phyloP scores from a whole-genome alignment of 2,329 filamentous ascomycete species.

The Fusarium hainanense region DNA sequence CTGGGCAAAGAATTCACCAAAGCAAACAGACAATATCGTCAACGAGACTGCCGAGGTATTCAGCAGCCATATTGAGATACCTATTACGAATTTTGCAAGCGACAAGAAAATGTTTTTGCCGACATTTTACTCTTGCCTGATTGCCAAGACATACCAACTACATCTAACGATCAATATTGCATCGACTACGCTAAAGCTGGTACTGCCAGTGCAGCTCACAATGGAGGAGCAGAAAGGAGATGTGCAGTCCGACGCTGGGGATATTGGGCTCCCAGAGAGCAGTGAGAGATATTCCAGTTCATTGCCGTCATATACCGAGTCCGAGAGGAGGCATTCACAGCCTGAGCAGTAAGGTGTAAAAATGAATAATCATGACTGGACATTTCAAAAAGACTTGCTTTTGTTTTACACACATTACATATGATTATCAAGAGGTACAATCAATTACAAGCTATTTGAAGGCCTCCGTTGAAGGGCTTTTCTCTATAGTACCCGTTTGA shows the following conservation, averaged over 20 bases:
- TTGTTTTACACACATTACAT: too few species aligned
- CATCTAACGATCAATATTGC: neutral
- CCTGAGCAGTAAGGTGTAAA: neutral
- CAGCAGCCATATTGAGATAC: constrained; percentile 7
- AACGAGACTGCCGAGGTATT: neutral
- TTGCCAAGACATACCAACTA: constrained; percentile 19
- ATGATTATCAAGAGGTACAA: too few species aligned
- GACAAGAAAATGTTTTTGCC: constrained; percentile 19
- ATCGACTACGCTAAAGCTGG: neutral
- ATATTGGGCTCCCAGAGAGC: neutral
- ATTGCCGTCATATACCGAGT: constrained; percentile 15
- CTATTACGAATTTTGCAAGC: neutral
- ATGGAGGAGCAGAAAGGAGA: neutral
- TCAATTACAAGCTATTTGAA: too few species aligned
- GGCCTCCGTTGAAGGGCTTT: fast-evolving
- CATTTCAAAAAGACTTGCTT: too few species aligned
- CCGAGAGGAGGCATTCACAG: constrained; percentile 11
- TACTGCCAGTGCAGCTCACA: constrained; percentile 7
- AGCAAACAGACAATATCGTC: neutral
- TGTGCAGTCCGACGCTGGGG: neutral
- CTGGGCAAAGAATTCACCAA: neutral
- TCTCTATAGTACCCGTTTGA: too few species aligned
- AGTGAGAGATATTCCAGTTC: neutral
- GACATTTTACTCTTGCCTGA: constrained; percentile 17
- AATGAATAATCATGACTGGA: too few species aligned